Evolutionary conservation across 2,329 filamentous ascomycete genomes (phyloP).

Genomic region (Drechslerella coelobrocha): DNA sequence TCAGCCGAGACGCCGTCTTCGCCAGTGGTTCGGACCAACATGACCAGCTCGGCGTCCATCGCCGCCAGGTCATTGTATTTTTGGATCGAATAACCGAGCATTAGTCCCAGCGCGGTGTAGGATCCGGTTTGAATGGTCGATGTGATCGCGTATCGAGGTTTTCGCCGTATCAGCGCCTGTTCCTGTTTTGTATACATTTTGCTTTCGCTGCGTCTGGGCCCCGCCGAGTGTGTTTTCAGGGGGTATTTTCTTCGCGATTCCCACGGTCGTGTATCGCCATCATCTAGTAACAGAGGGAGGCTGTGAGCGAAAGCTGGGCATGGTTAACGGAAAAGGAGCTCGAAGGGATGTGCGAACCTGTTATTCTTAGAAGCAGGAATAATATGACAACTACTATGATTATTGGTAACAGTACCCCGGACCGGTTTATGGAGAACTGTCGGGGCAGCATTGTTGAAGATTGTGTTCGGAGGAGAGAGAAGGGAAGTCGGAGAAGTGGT

Average conservation of each 20-base stretch:
- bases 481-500: constrained; percentile 1
- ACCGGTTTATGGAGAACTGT: constrained; percentile 47
- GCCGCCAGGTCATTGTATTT: constrained; percentile 55
- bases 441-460: constrained; percentile 43
- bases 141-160: constrained; percentile 55
- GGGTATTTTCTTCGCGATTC: constrained; percentile 49
- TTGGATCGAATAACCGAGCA: constrained; percentile 55
- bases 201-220: constrained; percentile 32
- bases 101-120: constrained; percentile 54
- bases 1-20: constrained; percentile 53
- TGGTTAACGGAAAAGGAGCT: neutral
- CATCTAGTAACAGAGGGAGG: constrained; percentile 16
- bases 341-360: constrained; percentile 24
- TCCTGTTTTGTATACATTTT: constrained; percentile 45
- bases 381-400: constrained; percentile 31
- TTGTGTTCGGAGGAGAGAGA: constrained; percentile 1
- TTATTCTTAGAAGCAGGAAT: constrained; percentile 48
- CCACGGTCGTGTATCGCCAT: constrained; percentile 47
- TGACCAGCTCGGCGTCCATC: constrained; percentile 55
- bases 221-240: constrained; percentile 19
- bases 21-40: constrained; percentile 53
- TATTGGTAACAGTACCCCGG: constrained; percentile 35
- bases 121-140: constrained; percentile 54
- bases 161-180: constrained; percentile 48
- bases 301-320: constrained; percentile 15